A percentile compares a stretch with the other conserved stretches of the same genome.
phyloP scores from a whole-genome alignment of 2,329 filamentous ascomycete species.

The Colletotrichum musae region DNA sequence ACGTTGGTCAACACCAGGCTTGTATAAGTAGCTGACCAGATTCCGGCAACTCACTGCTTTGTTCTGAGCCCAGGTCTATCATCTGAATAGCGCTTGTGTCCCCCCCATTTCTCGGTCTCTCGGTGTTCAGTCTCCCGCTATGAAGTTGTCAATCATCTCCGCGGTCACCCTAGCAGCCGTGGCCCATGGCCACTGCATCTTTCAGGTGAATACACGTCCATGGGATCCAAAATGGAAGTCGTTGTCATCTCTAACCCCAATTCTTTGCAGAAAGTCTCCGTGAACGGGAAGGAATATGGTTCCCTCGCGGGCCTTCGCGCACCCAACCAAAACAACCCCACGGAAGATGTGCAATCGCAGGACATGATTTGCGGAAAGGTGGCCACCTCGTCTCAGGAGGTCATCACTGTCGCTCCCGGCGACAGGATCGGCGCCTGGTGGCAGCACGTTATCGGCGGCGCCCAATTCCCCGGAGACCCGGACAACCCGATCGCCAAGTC shows the following conservation, averaged over 20 bases:
- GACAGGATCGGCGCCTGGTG: conserved; percentile 67
- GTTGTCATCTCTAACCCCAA: no score
- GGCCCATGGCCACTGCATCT: conserved; percentile 31
- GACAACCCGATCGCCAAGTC: conserved; percentile 69
- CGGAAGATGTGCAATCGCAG: conserved; percentile 63
- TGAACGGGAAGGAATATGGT: conserved; percentile 37
- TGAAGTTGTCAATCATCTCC: conserved; percentile 7
- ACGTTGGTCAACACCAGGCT: no score
- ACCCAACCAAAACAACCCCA: conserved; percentile 62
- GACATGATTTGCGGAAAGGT: conserved; percentile 66
- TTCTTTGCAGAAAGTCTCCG: conserved; percentile 30
- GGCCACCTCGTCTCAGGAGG: conserved; percentile 55
- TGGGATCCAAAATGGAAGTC: neutral
- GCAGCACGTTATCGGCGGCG: conserved; percentile 68
- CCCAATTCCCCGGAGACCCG: conserved; percentile 62
- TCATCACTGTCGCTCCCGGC: conserved; percentile 65
- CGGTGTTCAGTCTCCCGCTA: neutral
- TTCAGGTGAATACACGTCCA: conserved; percentile 17
- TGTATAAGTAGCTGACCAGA: no score
- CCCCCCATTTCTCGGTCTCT: neutral
- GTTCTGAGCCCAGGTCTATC: neutral
- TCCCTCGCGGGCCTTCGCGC: conserved; percentile 37
- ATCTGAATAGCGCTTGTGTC: no score
- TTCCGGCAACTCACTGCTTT: no score
- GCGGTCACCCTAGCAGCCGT: conserved; percentile 8